Evolutionary conservation across 2,329 filamentous ascomycete genomes (phyloP), one percentile per base, ranked within the genome.

Genomic region (Colletotrichum sidae): DNA sequence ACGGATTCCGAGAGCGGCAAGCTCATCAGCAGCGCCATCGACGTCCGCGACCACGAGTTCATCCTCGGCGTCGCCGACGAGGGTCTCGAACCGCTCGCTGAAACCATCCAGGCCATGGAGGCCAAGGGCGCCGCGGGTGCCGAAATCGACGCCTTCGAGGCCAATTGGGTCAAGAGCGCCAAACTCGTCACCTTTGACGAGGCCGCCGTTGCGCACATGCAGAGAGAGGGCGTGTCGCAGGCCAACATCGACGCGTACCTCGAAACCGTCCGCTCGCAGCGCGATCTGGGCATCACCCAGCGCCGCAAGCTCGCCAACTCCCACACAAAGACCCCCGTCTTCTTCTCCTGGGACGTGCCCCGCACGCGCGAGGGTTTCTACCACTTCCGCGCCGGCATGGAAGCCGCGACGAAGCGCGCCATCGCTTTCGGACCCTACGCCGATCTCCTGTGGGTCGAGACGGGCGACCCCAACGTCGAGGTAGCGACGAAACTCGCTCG

Each of bases 391-490:
- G 92, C 92, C 12, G 94, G 94, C 70, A 91, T 97, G 83, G 80
- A 84, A 7, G 93, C 94, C 0, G 94, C 96, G 1, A 97, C 93
- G 42, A 98, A 98, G 84, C 92, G 96, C 60, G 94, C 94, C 2
- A 90, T 97, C 67, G 93, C 92, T 53, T 98, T 97, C 73, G 94
- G 90, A 0, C 94, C 95, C 0, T 97, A 93, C 75, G 94, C 96
- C 1, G 96, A 99, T 77, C 90, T 99, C 15, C 86, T 98, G 11
- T 99, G 96, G 96, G 92, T 98, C 52, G 96, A 99, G 82, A 98
- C 96, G 0, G 95, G 92, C 53, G 92, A 96, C 70, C 95, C 96
- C 25, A 90, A 89, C 70, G 93, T 98, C 10, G 78, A 87, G 55
- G 92, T 96, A 39, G 93, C 93, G 0, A 83, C 86, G 4, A 83